These are phyloP conservation scores for Ustilago xerochloae DNA, from an alignment of 1,284 basidiomycete genomes.

Conservation along the genomic window DNA sequence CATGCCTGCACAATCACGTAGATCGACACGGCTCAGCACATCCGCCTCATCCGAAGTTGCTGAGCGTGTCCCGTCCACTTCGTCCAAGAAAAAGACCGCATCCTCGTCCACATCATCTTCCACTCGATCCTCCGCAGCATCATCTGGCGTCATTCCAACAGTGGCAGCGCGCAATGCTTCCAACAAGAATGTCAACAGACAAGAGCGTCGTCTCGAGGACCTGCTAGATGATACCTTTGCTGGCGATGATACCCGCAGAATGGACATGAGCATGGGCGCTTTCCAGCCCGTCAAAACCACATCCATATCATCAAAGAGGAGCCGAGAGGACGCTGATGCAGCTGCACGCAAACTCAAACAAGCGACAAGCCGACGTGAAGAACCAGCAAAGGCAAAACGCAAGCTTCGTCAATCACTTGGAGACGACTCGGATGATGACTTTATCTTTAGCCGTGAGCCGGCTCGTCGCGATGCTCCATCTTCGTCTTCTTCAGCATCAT, in stretches of 20 bases:
- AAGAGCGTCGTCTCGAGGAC: slow-evolving; percentile 42
- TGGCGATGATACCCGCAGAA: slow-evolving; percentile 25
- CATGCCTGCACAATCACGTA: slow-evolving; percentile 32
- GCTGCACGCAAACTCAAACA: slow-evolving; percentile 33
- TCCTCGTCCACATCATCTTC: slow-evolving; percentile 25
- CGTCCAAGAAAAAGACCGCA: slow-evolving; percentile 16
- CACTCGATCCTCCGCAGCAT: slow-evolving; percentile 40
- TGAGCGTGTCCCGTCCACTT: slow-evolving; percentile 14
- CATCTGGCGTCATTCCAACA: slow-evolving; percentile 45
- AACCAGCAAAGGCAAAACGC: slow-evolving; percentile 28
- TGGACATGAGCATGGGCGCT: slow-evolving; percentile 44
- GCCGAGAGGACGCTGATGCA: slow-evolving; percentile 18
- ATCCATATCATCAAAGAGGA: slow-evolving; percentile 10
- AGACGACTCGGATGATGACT: slow-evolving; percentile 48
- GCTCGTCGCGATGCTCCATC: slow-evolving; percentile 11
- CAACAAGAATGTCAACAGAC: slow-evolving; percentile 17
- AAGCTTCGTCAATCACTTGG: slow-evolving; percentile 28
- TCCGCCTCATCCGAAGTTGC: slow-evolving; percentile 23
- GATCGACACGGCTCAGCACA: slow-evolving; percentile 42
- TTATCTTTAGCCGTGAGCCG: slow-evolving; percentile 48
- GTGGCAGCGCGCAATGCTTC: slow-evolving; percentile 41
- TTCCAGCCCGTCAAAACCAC: slow-evolving; percentile 29
- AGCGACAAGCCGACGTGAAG: slow-evolving; percentile 20
- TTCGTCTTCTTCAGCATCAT: slow-evolving; percentile 15
- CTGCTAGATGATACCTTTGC: slow-evolving; percentile 32